Evolutionary conservation across 352 stramenopile species (phyloP), one percentile per base, ranked within the genome.

Genomic region (Phytopythium kandeliae): DNA sequence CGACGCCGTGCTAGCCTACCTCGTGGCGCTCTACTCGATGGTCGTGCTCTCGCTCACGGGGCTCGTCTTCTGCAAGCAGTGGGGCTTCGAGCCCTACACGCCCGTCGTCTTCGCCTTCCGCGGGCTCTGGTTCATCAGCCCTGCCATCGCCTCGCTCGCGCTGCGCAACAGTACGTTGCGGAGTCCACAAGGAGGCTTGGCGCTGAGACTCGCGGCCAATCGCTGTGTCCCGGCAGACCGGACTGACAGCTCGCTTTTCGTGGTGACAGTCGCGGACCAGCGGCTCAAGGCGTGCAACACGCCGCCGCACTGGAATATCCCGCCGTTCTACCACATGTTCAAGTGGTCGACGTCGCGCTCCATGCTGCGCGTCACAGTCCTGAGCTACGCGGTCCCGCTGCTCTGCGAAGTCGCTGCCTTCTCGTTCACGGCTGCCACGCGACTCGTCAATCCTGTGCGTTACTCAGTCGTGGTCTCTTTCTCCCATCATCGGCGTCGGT

Each of bases 21-120:
- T 92, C 31, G 78, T 92, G 34, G 65, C 78, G 42, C 69, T 87
- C 34, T 81, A 86, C 45, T 90, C 76, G 25, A 85, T 91, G 71
- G 82, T 86, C 19, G 74, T 90, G 43, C 63, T 94, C 22, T 77
- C 81, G 45, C 64, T 94, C 54, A 92, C 84, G 26, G 84, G 74
- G 4, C 70, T 94, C 25, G 74, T 92, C 1, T 89, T 94, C 57
- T 94, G 84, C 57, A 86, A 92, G 46, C 69, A 90, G 51, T 94
- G 83, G 75, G 78, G 79, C 0, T 68, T 94, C 21, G 53, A 58
- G 10, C 30, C 71, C 19, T 60, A 74, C 28, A 80, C 69, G 25
- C 68, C 70, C 2, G 65, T 78, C 17, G 72, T 91, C 10, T 86
- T 85, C 40, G 42, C 55, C 17, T 78, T 68, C 50, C 76, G 74